Base-by-base conservation (phyloP, 495 filamentous ascomycete genomes). In the Penicillium odoratum region DNA sequence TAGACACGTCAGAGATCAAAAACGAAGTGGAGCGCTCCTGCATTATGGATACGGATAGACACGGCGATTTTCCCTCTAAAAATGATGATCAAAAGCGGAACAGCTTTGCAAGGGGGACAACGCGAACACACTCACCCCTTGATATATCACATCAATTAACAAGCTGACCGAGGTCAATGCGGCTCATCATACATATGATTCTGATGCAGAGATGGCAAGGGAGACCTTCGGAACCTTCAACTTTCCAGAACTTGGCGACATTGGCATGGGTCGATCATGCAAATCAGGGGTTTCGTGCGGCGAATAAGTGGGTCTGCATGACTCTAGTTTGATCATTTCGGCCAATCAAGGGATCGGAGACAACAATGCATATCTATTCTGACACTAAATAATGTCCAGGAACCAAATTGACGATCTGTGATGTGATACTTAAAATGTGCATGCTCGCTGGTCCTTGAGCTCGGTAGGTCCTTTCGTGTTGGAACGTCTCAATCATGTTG, bases 321-420 rank as follows among this genome's bases (percentile, higher is more conserved):
- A 13, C 18, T 30, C 25, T 31, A 15, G 59, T 50, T 34, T 52
- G 58, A 47, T 42, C 33, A 55, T 18, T 18, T 36, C 28, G 7
- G 49, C 63, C 66, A 66, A 69, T 62, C 60, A 69, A 58, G 56
- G 53, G 40, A 49, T 26, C 30, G 16, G 28, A 36, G 13, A 25
- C 49, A 60, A 53, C 47, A 60, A 68, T 66, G 63, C 52, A 64
- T 46, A 56, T 52, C 48, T 51, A 43, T 66, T 53, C 58, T 53
- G 46, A 30, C 18, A 25, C 28, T 58, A 45, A 48, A 36, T 47
- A 52, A 66, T 62, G 58, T 38, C 45, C 58, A 28, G 57, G 29
- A 55, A 54, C 55, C 46, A 13, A 36, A 5, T 29, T 51, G 43
- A 29, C 34, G 13, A 58, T 51, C 21, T 18, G 28, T 30, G 48